Evolutionary conservation across 2,329 filamentous ascomycete species (phyloP).

Genomic region (Colletotrichum sp.): DNA sequence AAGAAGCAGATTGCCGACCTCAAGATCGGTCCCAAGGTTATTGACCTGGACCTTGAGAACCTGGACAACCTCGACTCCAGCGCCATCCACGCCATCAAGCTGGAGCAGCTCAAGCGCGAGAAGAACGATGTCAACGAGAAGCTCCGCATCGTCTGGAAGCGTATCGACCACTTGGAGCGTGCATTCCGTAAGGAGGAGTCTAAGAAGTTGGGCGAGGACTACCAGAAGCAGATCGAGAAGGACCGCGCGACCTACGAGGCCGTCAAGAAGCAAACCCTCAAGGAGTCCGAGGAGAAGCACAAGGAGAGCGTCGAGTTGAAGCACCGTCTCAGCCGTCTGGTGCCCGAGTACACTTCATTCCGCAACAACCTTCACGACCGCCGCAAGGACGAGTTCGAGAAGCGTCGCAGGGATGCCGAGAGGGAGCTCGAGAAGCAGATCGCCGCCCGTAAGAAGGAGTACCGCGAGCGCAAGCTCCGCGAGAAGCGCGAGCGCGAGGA

Average conservation of each 20-base stretch:
- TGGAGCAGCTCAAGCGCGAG: conserved; percentile 94
- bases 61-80: conserved; percentile 88
- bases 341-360: conserved; percentile 86
- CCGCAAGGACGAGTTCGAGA: conserved; percentile 94
- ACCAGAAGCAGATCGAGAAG: conserved; percentile 78
- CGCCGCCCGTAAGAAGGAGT: conserved; percentile 83
- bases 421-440: conserved; percentile 94
- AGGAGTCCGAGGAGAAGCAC: conserved; percentile 86
- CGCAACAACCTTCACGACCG: conserved; percentile 82
- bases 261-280: conserved; percentile 77
- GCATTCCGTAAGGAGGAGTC: conserved; percentile 94
- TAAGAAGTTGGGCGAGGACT: conserved; percentile 89
- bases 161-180: conserved; percentile 95
- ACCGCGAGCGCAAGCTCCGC: conserved; percentile 79
- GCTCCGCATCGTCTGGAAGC: conserved; percentile 89
- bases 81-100: conserved; percentile 90
- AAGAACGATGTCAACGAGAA: conserved; percentile 96
- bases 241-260: conserved; percentile 84
- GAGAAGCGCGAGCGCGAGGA: conserved; percentile 88
- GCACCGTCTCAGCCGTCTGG: conserved; percentile 85
- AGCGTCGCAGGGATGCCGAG: conserved; percentile 88
- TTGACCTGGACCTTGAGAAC: conserved; percentile 79
- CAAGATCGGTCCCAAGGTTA: conserved; percentile 81
- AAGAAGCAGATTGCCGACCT: conserved; percentile 92
- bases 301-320: conserved; percentile 92